Base-by-base conservation (phyloP, 805 yeast genomes). In the Suhomyces vadensis region DNA sequence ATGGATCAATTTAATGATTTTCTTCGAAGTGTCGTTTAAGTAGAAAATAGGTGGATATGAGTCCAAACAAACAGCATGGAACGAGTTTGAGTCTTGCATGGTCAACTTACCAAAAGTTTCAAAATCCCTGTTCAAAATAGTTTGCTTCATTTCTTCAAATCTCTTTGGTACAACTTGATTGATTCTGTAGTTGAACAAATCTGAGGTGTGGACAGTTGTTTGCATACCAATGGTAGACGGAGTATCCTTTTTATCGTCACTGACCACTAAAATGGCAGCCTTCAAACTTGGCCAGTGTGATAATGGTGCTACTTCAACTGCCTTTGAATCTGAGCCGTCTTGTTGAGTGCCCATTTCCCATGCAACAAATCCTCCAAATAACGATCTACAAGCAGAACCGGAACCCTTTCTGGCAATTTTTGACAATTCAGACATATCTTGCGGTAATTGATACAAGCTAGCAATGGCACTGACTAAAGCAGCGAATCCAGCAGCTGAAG, bases 401-500 rank as follows among this genome's bases (percentile, higher is more conserved):
- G 97, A 90, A 24, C 99, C 99, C 69, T 90, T 92, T 69, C 99
- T 83, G 10, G 99, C 99, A 60, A 94, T 86, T 60, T 84, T 85
- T 51, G 96, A 87, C 50, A 94, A 77, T 59, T 90, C 96, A 17
- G 94, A 85, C 58, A 79, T 74, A 48, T 85, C 79, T 59, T 87
- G 86, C n/a, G 96, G 95, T 48, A 94, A 80, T 64, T 87, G 66
- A 70, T 85, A 94, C 47, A 94, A 74, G 59, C 78, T 79, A 13
- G 98, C 90, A 58, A 94, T 81, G n/a, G 97, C 87, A 39, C 80
- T 80, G 17, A 92, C 95, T 49, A 94, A 75, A 7, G 99, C 99
- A 26, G 99, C 97, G 67, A 90, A 92, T 0, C 99, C 99, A 7
- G 99, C 98, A 10, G 99, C 99, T 4, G 96, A 86, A 1, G 97